Evolutionary conservation across 352 stramenopile genomes (phyloP).

Genomic region (Globisporangium alternatum): DNA sequence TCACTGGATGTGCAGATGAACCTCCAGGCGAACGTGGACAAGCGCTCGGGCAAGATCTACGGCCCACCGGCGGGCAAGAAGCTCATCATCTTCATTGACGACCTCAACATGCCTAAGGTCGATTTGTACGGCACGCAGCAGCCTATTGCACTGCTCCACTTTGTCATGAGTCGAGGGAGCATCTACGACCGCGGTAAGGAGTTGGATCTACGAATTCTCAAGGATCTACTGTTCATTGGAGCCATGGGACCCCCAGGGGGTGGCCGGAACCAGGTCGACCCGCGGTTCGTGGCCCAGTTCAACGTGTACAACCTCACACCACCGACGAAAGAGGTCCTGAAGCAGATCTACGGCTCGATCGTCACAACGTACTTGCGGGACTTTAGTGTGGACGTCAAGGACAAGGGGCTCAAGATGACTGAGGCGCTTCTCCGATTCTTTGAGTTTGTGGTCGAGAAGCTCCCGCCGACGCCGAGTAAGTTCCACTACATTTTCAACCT

Average conservation of each 20-base stretch:
- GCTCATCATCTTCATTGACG: constrained; percentile 94
- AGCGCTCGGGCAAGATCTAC: constrained; percentile 94
- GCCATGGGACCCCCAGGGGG: constrained; percentile 95
- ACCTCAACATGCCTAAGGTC: constrained; percentile 97
- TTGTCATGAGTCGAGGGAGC: constrained; percentile 88
- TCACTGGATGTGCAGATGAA: constrained; percentile 92
- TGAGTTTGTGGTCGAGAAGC: constrained; percentile 86
- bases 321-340: constrained; percentile 88
- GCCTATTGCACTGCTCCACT: constrained; percentile 93
- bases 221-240: constrained; percentile 92
- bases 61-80: constrained; percentile 92
- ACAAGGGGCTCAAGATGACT: constrained; percentile 79
- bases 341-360: constrained; percentile 93
- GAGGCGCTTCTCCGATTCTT: constrained; percentile 88
- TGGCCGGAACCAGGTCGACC: constrained; percentile 93
- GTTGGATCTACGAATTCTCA: constrained; percentile 90
- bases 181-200: constrained; percentile 96
- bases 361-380: constrained; percentile 87
- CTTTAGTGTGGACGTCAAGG: constrained; percentile 87
- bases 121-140: constrained; percentile 96
- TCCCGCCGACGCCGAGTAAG: constrained; percentile 92
- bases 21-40: constrained; percentile 95
- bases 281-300: constrained; percentile 93
- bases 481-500: constrained; percentile 98
- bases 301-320: constrained; percentile 96